Evolutionary conservation across 106 monocot genomes (phyloP), one percentile per base, ranked within the genome.

Genomic region (Acorus calamus): DNA sequence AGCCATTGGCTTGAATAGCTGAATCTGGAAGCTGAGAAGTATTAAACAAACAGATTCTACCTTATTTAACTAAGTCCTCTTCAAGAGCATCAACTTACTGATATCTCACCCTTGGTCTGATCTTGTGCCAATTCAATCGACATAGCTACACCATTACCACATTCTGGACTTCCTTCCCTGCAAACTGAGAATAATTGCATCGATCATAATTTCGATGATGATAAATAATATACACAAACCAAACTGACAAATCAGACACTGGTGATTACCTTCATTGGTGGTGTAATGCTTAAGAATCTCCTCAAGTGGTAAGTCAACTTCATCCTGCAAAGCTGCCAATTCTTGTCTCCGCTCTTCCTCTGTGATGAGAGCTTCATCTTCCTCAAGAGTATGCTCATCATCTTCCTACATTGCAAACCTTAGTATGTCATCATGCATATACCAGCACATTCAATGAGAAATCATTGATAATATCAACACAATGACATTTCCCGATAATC

Each of bases 331-430:
- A 55, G 84, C 87, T 61, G 69, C 67, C 60, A 91, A 65, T 60
- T 96, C 96, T 55, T 90, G 91, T 60, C 61, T 83, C 47, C 85
- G 67, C 61, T 96, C 87, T 51, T 62, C 82, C 63, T 91, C 87
- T 7, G 87, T 87, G 60, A 96, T 85, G 53, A 80, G 82, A 63
- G 76, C 84, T 80, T 96, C 96, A 81, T 88, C 91, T 59, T 81
- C 84, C 59, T 91, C 91, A 48, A 91, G 76, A 9, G 96, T 96
- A 44, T 71, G 78, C 66, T 96, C 96, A 68, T 96, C 91, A 81
- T 91, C 91, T 68, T 80, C 85, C 96, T 90, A 67, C 42, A n/a
- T n/a, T n/a, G n/a, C n/a, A n/a, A n/a, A n/a, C n/a, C n/a, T n/a
- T n/a, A n/a, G n/a, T n/a, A n/a, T n/a, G n/a, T n/a, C n/a, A n/a